Evolutionary conservation across 805 yeast genomes (phyloP), one percentile per base, ranked within the genome.

Genomic region (Saturnispora kantuleensis): DNA sequence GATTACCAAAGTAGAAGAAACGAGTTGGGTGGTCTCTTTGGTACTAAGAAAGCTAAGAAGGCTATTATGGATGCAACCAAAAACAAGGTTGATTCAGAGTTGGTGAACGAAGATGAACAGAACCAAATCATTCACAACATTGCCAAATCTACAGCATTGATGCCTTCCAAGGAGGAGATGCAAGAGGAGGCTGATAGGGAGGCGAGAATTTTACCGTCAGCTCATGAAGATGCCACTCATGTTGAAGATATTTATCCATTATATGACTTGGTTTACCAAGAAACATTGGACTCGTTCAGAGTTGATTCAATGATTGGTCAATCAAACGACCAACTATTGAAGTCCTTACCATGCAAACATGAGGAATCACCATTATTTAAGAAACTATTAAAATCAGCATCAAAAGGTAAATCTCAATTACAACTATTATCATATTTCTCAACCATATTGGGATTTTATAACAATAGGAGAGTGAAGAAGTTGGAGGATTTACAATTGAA

Each of bases 1-100:
- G 48, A 48, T 15, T 45, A 47, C 38, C 32, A 42, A 7, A 47
- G 39, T 13, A 86, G 85, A 65, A 76, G 97, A 61, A 84, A 77
- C 46, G 83, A 86, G 2, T 73, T 93, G 58, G 98, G 98, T 58
- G 90, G 87, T 65, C 94, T 93, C 3, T 93, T 93, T 56, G 98
- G 98, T 73, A 90, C 98, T 47, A 89, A 85, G 68, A 89, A 80
- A 68, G 97, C 97, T 50, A 90, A 87, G 68, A 83, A 86, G 55
- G 95, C 95, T 31, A 84, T 93, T 56, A 68, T 76, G 42, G 90
- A 82, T 59, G 65, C 79, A 56, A 93, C 81, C 56, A 78, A 83
- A 62, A 93, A 93, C 66, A 74, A 84, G 55, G 80, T 93, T 57
- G 97, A 93, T 60, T 74, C 96, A 2, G 94, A 78, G 42, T 76